Evolutionary conservation across 345 rosid genomes (phyloP).

Genomic region (Dipteronia dyeriana): DNA sequence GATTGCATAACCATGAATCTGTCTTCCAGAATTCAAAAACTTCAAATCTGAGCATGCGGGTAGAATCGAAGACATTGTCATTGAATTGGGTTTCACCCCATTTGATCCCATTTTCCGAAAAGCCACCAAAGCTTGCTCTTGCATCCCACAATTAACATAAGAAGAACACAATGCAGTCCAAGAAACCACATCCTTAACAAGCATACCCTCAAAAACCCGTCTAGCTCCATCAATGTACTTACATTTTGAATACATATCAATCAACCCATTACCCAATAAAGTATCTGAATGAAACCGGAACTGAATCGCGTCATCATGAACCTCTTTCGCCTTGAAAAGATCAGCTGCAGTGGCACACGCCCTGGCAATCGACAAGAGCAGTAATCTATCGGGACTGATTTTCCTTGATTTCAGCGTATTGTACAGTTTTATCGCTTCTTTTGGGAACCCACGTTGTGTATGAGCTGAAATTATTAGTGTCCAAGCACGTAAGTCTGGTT

Average conservation of each 20-base stretch:
- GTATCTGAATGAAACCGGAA: constrained; percentile 19
- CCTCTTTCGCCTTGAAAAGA: constrained; percentile 26
- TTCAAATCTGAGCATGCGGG: constrained; percentile 28
- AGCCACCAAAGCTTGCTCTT: constrained; percentile 12
- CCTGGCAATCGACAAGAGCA: constrained; percentile 21
- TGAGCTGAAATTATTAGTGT: constrained; percentile 27
- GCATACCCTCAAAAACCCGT: constrained; percentile 24
- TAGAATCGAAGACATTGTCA: constrained; percentile 28
- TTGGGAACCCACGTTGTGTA: constrained; percentile 21
- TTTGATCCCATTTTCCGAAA: constrained; percentile 23
- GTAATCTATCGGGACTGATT: constrained; percentile 23
- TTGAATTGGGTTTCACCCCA: constrained; percentile 28
- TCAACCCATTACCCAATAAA: constrained; percentile 27
- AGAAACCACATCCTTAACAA: constrained; percentile 27
- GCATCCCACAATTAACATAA: constrained; percentile 27
- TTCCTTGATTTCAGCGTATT: constrained; percentile 5
- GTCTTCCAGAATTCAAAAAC: constrained; percentile 24
- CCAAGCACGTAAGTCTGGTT: constrained; percentile 27
- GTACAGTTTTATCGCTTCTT: constrained; percentile 19
- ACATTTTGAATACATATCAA: constrained; percentile 38
- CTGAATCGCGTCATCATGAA: constrained; percentile 26
- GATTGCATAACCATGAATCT: constrained; percentile 29
- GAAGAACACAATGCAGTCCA: constrained; percentile 34
- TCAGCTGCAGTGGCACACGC: constrained; percentile 26
- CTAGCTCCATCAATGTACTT: constrained; percentile 22